Percentiles rank a stretch among this genome's conserved stretches.
These are phyloP conservation scores for Dentipellis fragilis DNA, from an alignment of 768 basidiomycete genomes.

Conservation along the genomic window DNA sequence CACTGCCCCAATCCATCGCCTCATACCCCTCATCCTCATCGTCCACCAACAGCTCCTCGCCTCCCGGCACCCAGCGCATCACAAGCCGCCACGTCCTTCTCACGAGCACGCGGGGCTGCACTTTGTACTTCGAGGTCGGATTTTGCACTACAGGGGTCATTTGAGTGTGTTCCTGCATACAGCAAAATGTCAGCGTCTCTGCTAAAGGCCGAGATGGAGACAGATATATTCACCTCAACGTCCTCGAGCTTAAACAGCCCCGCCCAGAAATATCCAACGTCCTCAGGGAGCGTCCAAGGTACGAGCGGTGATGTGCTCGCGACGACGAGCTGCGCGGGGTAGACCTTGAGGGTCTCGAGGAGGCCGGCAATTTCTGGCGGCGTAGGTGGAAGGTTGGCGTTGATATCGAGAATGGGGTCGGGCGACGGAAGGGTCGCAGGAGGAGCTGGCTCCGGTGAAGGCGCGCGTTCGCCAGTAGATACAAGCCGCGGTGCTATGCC, in stretches of 20 bases:
- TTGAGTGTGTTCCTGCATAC: neutral
- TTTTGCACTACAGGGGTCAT: constrained; percentile 2
- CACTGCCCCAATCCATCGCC: constrained; percentile 1
- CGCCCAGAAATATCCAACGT: constrained; percentile 11
- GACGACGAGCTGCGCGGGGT: too few species aligned
- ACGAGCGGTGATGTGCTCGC: constrained; percentile 5
- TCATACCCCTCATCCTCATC: neutral
- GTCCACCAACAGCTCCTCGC: constrained; percentile 8
- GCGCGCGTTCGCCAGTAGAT: too few species aligned
- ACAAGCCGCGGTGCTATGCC: too few species aligned
- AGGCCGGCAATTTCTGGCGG: neutral
- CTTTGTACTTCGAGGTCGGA: neutral
- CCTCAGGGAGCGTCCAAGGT: constrained; percentile 11
- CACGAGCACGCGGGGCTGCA: neutral
- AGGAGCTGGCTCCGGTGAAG: too few species aligned
- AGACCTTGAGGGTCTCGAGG: neutral
- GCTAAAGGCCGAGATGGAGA: neutral
- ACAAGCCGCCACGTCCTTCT: constrained; percentile 6
- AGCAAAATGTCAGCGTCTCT: neutral
- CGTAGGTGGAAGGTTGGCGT: neutral
- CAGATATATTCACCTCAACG: constrained; percentile 6
- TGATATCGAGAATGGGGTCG: too few species aligned
- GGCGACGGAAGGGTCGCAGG: too few species aligned
- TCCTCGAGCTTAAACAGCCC: constrained; percentile 9
- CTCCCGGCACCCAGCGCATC: constrained; percentile 11